Conservation (phyloP, 2,329 filamentous ascomycete genomes). For the Sordariomycetes sp. region DNA sequence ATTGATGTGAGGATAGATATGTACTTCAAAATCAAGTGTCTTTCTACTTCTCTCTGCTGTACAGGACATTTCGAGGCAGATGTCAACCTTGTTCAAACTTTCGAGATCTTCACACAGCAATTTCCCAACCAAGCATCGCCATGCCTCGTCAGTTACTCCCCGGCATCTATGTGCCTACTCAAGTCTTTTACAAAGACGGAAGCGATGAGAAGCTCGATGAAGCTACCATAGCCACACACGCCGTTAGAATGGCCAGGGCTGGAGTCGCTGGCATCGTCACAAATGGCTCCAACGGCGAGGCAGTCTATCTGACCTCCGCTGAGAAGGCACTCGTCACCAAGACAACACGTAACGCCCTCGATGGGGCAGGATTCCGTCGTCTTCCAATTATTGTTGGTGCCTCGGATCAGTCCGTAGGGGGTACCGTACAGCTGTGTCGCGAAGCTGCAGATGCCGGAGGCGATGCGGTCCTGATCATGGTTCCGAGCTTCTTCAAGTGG, state of each 20-base stretch:
- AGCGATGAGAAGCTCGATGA: conserved; percentile 55
- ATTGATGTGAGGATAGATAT: no score
- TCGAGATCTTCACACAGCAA: no score
- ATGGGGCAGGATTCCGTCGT: conserved; percentile 50
- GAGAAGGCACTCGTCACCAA: conserved; percentile 8
- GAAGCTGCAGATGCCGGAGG: conserved; percentile 7
- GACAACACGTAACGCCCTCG: conserved; percentile 26
- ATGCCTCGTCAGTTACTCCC: conserved; percentile 29
- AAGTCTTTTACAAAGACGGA: conserved; percentile 54
- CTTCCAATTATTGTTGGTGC: conserved; percentile 13
- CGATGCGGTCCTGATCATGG: conserved; percentile 9
- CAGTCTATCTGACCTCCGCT: conserved; percentile 37
- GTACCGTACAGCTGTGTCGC: conserved; percentile 7
- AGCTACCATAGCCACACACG: conserved; percentile 43
- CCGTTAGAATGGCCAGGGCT: conserved; percentile 53
- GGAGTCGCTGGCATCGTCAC: conserved; percentile 60
- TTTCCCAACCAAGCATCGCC: no score
- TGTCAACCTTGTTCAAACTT: no score
- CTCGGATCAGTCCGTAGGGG: conserved; percentile 9
- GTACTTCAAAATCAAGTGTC: no score
- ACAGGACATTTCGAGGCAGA: no score
- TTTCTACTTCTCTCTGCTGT: no score
- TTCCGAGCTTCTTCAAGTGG: conserved; percentile 11
- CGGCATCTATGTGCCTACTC: conserved; percentile 58
- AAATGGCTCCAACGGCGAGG: conserved; percentile 63